These are phyloP conservation scores for Dorcoceras hygrometricum DNA, from an alignment of 257 asterid genomes.

Conservation along the genomic window DNA sequence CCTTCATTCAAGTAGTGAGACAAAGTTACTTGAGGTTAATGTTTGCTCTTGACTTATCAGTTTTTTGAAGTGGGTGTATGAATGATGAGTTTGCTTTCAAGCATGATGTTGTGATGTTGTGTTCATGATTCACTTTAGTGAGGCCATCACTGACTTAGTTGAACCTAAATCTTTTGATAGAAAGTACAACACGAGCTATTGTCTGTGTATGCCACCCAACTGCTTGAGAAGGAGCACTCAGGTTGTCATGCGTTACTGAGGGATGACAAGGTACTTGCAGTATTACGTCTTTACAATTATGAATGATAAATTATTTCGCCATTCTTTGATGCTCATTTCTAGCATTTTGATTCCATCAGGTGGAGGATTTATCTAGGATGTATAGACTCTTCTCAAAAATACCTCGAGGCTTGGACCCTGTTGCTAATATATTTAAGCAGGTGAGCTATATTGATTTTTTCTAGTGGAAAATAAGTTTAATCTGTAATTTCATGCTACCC, in stretches of 20 bases:
- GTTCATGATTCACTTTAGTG: background rate
- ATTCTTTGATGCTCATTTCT: constrained; percentile 21
- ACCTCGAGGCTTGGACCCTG: constrained; percentile 58
- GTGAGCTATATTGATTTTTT: constrained; percentile 36
- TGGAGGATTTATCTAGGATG: constrained; percentile 61
- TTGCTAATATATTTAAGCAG: constrained; percentile 75
- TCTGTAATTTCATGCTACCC: constrained; percentile 15
- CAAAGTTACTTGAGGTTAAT: constrained; percentile 58
- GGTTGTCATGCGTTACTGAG: constrained; percentile 93
- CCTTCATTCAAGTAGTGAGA: constrained; percentile 57
- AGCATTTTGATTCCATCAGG: constrained; percentile 29
- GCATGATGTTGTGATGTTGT: background rate
- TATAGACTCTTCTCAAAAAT: constrained; percentile 54
- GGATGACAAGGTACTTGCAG: constrained; percentile 68
- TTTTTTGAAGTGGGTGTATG: constrained; percentile 16
- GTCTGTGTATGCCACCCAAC: constrained; percentile 54
- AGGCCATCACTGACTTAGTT: background rate
- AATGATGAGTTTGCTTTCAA: background rate
- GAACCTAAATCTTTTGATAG: constrained; percentile 23
- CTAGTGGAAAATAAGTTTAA: constrained; percentile 9
- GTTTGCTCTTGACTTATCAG: constrained; percentile 25
- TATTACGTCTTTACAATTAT: background rate
- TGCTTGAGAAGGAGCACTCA: constrained; percentile 87
- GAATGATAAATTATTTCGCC: background rate
- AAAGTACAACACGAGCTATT: constrained; percentile 61